phyloP scores from a whole-genome alignment of 768 basidiomycete species.

The Leucogyrophana mollusca region DNA sequence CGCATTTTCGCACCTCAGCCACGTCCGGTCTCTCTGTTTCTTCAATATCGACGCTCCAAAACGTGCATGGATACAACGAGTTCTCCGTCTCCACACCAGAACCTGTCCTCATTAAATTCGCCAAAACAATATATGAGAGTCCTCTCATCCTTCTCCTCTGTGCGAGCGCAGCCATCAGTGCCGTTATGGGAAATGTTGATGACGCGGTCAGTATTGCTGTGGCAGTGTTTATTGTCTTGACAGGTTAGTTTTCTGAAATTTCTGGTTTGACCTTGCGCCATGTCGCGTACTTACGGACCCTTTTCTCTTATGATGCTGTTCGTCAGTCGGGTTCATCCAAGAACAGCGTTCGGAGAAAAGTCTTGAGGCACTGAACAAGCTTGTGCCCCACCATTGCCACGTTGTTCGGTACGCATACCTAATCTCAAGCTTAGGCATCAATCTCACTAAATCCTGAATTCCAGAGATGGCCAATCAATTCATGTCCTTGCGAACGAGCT shows the following conservation, averaged over 20 bases:
- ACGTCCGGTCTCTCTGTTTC: conserved; percentile 60
- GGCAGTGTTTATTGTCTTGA: conserved; percentile 90
- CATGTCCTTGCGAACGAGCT: conserved; percentile 95
- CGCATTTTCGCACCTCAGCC: conserved; percentile 65
- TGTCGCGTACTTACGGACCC: not conserved
- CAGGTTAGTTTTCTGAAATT: conserved; percentile 53
- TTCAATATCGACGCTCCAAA: conserved; percentile 62
- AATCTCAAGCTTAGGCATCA: not conserved
- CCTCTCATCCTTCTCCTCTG: conserved; percentile 89
- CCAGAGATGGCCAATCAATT: conserved; percentile 51
- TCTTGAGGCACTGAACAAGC: conserved; percentile 91
- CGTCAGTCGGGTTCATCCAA: conserved; percentile 87
- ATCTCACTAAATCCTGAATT: not conserved
- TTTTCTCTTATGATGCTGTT: conserved; percentile 4
- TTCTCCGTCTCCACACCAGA: conserved; percentile 85
- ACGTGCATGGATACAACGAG: conserved; percentile 87
- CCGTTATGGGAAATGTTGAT: conserved; percentile 92
- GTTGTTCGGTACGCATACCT: conserved; percentile 56
- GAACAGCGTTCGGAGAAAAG: conserved; percentile 94
- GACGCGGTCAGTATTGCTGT: conserved; percentile 93
- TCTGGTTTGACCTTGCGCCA: not conserved
- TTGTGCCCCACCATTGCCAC: conserved; percentile 96
- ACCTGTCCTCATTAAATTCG: conserved; percentile 81
- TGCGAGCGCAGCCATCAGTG: conserved; percentile 86
- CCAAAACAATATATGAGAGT: conserved; percentile 93